Conservation (phyloP, 768 basidiomycete species). For the Myochromella boudieri region DNA sequence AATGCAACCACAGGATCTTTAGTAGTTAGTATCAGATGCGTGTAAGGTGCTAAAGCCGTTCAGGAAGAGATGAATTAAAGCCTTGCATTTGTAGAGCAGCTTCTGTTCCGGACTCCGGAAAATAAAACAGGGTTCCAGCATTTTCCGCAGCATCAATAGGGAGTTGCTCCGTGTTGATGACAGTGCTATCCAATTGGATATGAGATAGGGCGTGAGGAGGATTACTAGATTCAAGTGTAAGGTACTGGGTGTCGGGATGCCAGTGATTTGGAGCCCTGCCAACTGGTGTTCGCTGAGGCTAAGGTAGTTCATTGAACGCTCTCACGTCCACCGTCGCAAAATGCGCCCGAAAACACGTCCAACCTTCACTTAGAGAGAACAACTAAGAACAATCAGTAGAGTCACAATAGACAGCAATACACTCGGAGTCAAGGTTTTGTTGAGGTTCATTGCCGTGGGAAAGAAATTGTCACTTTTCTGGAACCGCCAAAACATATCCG, state of each 20-base stretch:
- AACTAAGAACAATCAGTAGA: too few species aligned
- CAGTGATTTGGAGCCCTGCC: not conserved
- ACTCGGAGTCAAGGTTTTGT: too few species aligned
- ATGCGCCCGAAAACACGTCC: too few species aligned
- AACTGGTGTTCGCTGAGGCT: not conserved
- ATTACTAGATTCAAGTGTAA: not conserved
- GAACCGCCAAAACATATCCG: too few species aligned
- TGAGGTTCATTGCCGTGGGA: too few species aligned
- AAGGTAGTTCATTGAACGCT: not conserved
- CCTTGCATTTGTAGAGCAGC: slow-evolving; percentile 1
- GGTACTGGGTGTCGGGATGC: not conserved
- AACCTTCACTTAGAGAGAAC: too few species aligned
- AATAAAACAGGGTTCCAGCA: not conserved
- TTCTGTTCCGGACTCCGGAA: not conserved
- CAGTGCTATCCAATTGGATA: not conserved
- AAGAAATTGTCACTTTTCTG: too few species aligned
- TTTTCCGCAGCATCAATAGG: not conserved
- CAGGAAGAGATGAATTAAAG: not conserved
- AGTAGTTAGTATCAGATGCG: slow-evolving; percentile 26
- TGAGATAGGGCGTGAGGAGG: not conserved
- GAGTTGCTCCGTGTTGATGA: not conserved
- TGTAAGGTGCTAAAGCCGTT: not conserved
- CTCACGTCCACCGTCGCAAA: not conserved
- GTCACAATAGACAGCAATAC: too few species aligned
- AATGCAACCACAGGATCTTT: slow-evolving; percentile 21